Conservation (phyloP, 2,329 filamentous ascomycete genomes). For the Claviceps maximensis region DNA sequence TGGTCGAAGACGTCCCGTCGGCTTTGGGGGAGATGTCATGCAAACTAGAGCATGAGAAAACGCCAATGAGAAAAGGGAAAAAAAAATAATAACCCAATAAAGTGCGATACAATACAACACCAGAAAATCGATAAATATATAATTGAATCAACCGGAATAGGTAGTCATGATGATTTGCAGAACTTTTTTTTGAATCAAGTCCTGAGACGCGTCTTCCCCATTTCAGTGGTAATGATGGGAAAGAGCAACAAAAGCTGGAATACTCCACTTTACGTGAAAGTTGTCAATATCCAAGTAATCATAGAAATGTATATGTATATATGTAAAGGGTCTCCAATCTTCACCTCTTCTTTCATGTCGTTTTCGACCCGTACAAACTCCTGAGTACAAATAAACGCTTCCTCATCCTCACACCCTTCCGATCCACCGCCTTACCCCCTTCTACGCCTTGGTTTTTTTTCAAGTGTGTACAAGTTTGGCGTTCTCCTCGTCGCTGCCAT, state of each 20-base stretch:
- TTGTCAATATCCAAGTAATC: neutral
- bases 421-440: neutral
- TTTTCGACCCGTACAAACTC: neutral
- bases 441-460: conserved; percentile 3
- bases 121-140: no score
- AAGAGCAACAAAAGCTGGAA: neutral
- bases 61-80: no score
- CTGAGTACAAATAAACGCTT: neutral
- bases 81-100: no score
- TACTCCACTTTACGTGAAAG: neutral
- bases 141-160: no score
- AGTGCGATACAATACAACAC: no score
- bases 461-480: conserved; percentile 31
- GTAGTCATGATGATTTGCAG: no score
- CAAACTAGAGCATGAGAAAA: no score
- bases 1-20: conserved; percentile 64
- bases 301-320: neutral
- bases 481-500: conserved; percentile 43
- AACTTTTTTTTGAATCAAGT: no score
- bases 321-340: neutral
- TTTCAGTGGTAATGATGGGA: no score
- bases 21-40: conserved; percentile 66
- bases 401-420: no score
- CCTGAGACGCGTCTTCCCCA: no score
- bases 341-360: neutral